Base-by-base conservation (phyloP, 139 green algal species). In the Chlorella sp. region DNA sequence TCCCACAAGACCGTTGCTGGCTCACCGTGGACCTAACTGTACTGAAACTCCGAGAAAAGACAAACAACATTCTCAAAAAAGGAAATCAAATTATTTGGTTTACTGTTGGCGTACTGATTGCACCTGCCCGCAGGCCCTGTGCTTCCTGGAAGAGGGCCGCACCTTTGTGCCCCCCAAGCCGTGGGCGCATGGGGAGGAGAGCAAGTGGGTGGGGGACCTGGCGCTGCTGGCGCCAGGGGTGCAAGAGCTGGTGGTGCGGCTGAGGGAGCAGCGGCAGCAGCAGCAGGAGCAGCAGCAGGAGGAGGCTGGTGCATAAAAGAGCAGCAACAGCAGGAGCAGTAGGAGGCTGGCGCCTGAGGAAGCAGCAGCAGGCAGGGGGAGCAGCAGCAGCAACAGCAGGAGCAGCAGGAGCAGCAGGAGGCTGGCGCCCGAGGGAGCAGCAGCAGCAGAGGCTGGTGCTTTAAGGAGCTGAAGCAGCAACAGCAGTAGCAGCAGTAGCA, bases 101-200 rank as follows among this genome's bases (percentile, higher is more conserved):
- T n/a, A n/a, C n/a, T n/a, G n/a, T n/a, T n/a, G n/a, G n/a, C n/a
- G n/a, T n/a, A n/a, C n/a, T n/a, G n/a, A 18, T 76, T 76, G 68
- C 68, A 76, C 80, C 80, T 39, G n/a, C n/a, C 12, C 22, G n/a
- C 77, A 92, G 85, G 95, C 93, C 9, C 37, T 95, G 53, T 92
- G 89, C 39, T 95, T 96, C 40, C 0, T 92, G 40, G 90, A 96
- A 36, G 90, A 88, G 14, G 94, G 95, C 5, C 32, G 36, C 26
- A 88, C 91, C 16, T 95, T 66, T 42, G 86, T 96, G 37, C 89
- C 89, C 0, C 42, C 90, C 26, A 96, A 96, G 69, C 95, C 95
- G 30, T 97, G 94, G 93, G 86, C 92, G 37, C 36, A 48, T 2
- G 78, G 80, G 24, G 48, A 86, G 64, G 83, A 92, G 64, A 40